Percentiles rank a stretch among this genome's conserved stretches.
Conservation (phyloP, 371 early-diverging fungal species). For the Apophysomyces ossiformis region DNA sequence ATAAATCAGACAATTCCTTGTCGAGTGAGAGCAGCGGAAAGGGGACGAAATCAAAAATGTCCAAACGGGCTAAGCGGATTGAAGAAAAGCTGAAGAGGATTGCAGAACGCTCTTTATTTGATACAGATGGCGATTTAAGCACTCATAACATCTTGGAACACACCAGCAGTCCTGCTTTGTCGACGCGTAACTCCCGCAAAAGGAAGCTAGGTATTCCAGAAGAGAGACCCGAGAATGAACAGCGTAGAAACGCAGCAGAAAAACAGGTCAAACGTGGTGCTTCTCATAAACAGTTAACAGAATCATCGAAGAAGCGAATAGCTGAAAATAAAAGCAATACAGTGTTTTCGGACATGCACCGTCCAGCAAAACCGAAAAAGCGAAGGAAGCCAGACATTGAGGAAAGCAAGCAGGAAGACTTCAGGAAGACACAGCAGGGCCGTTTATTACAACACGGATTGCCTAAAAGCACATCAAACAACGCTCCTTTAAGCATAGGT, state of each 20-base stretch:
- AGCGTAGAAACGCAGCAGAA: neutral
- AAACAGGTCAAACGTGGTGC: neutral
- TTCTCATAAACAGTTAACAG: neutral
- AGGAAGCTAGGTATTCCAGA: conserved; percentile 3
- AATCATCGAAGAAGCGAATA: neutral
- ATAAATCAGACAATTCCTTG: neutral
- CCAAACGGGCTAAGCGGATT: conserved; percentile 30
- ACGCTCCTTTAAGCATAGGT: no score
- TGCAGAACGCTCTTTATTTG: conserved; percentile 37
- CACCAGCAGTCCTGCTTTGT: conserved; percentile 13
- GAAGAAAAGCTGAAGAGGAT: conserved; percentile 33
- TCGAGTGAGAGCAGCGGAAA: neutral
- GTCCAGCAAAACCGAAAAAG: neutral
- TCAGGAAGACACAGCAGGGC: neutral
- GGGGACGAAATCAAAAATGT: conserved; percentile 7
- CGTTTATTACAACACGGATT: neutral
- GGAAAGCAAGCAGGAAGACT: neutral
- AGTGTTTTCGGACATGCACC: neutral
- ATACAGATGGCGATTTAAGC: conserved; percentile 52
- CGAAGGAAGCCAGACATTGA: neutral
- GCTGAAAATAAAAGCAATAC: neutral
- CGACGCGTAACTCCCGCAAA: conserved; percentile 19
- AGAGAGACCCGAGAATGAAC: conserved; percentile 5
- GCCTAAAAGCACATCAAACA: no score
- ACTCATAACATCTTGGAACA: conserved; percentile 44